These are phyloP conservation scores for Blastobotrys robertii DNA, from an alignment of 805 yeast genomes.

Conservation along the genomic window DNA sequence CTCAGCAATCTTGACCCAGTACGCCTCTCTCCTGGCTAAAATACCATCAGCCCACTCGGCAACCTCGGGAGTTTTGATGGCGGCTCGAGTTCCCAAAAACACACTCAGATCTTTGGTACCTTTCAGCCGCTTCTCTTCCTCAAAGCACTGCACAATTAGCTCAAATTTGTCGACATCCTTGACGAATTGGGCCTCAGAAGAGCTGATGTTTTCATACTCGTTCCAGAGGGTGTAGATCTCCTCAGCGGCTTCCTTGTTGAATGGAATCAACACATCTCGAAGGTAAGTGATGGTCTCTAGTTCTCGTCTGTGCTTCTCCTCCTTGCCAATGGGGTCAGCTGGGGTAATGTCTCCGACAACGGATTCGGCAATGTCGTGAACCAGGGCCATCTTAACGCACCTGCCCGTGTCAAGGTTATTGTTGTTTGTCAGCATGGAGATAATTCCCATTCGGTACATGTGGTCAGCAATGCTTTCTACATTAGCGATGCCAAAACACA, in stretches of 20 bases:
- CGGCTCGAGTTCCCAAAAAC: conserved; percentile 51
- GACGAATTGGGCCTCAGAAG: conserved; percentile 77
- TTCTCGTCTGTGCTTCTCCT: conserved; percentile 80
- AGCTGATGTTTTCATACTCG: conserved; percentile 79
- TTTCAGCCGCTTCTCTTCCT: conserved; percentile 63
- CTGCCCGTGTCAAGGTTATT: conserved; percentile 47
- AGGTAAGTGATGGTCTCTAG: conserved; percentile 60
- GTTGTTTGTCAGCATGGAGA: conserved; percentile 55
- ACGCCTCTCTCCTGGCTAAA: conserved; percentile 35
- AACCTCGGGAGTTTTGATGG: conserved; percentile 65
- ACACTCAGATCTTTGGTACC: conserved; percentile 53
- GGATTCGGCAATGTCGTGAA: conserved; percentile 92
- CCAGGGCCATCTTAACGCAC: conserved; percentile 77
- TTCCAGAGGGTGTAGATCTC: conserved; percentile 69
- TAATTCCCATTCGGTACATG: conserved; percentile 88
- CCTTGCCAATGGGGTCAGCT: conserved; percentile 56
- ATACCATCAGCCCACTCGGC: conserved; percentile 57
- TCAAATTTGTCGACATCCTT: conserved; percentile 89
- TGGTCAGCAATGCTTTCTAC: conserved; percentile 74
- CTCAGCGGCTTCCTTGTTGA: conserved; percentile 49
- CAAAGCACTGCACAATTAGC: conserved; percentile 45
- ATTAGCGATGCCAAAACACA: conserved; percentile 2
- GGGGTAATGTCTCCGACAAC: conserved; percentile 95
- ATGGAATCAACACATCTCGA: conserved; percentile 48
- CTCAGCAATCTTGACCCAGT: conserved; percentile 26